Base-by-base conservation (phyloP, 306 rosid species). In the Canavalia gladiata region DNA sequence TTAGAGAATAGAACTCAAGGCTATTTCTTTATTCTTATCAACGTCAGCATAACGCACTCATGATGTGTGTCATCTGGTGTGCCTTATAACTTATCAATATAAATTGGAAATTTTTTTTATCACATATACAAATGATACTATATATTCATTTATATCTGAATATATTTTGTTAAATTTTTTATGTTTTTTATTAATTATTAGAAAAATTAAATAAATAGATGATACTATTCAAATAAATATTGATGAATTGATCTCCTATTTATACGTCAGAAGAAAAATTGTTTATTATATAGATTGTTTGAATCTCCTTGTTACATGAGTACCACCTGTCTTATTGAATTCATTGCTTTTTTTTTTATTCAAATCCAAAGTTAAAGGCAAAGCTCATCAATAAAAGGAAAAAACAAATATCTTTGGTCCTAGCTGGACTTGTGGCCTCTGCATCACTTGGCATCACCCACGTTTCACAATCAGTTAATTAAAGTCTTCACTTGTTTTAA, bases 1-100 rank as follows among this genome's bases (percentile, higher is more conserved):
- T 0, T 1, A 45, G 7, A 0, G 0, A 65, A 80, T 79, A 90
- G 59, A 55, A 56, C 65, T 74, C 69, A 63, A 77, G 90, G 86
- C 70, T 81, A 54, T 81, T 69, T 13, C 25, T 39, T 68, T 39
- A 13, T 82, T 76, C 56, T 13, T 25, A 12, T 25, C 35, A 73
- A 81, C 94, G 96, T 90, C 94, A 89, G 78, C 87, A 79, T 82
- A 85, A 86, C 96, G 97, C 75, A 59, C 65, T 55, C 68, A 69
- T 94, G 95, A 94, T 82, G 94, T 75, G 39, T 52, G 25, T 18
- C 25, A 18, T 18, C 25, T 18, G 25, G 25, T 18, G 25, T 18
- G 0, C 25, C 25, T 18, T 18, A 18, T 18, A 18, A 18, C 25
- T 18, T 18, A 18, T 18, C 25, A 18, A 18, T 18, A 18, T 18